Evolutionary conservation across 2,329 filamentous ascomycete species (phyloP), one percentile per base, ranked within the genome.

Genomic region (Pyrenochaeta sp.): DNA sequence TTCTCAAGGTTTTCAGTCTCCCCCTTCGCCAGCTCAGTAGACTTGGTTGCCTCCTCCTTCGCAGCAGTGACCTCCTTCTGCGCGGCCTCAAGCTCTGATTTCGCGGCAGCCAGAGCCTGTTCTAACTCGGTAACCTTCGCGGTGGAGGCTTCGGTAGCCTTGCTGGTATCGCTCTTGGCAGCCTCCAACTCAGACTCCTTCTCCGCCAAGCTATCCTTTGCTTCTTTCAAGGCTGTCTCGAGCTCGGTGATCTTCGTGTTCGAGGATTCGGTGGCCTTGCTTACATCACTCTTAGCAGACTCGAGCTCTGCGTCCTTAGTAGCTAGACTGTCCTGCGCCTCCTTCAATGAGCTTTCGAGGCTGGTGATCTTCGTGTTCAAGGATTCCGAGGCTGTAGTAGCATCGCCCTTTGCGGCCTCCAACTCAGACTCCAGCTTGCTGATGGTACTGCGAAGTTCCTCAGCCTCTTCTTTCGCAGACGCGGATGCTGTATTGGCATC

Each of bases 61-160:
- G 61, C 58, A 28, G 53, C 62, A 30, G 50, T 47, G 32, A 56
- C 52, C 13, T 64, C 54, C 36, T 58, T 56, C 39, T 66, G 50
- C 7, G 61, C 55, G 30, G 61, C 50, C 47, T 62, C 65, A 6
- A 67, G 59, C 2, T 61, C 59, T n/a, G 64, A 40, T 42, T 66
- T 64, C 3, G 65, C 60, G 4, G 64, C 45, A 15, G 62, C 55
- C n/a, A 70, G 54, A 50, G 67, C 59, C 13, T 53, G 50, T 39
- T 72, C 66, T 1, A 72, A 58, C 40, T 71, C 65, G 3, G 64
- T 51, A 34, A 72, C 61, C 60, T 67, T 72, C 13, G 66, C 55
- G 12, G 19, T 43, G 9, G 47, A 46, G 13, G 44, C 27, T 22
- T 46, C 42, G 25, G 67, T 59, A 40, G 53, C 56, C 51, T 59